These are phyloP conservation scores for Rubia occidens DNA, from an alignment of 305 asterid species.

Conservation along the genomic window DNA sequence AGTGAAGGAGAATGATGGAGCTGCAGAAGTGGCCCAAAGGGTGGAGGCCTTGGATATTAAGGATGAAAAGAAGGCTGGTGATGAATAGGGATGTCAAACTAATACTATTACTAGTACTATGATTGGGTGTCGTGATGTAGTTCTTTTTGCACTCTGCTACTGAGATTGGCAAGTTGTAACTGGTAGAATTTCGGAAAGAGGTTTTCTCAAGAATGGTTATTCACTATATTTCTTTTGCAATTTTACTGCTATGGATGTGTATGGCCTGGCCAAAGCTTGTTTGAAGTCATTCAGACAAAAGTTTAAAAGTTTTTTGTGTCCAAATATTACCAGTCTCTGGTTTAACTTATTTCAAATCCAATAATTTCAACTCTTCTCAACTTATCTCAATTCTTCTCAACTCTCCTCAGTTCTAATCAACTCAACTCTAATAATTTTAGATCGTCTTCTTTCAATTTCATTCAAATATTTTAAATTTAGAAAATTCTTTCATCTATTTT, in stretches of 20 bases:
- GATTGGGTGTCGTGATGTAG: not conserved
- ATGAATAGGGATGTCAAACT: slow-evolving; percentile 25
- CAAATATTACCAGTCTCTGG: too few relatives aligned
- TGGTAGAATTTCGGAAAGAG: slow-evolving; percentile 15
- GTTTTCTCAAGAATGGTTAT: not conserved
- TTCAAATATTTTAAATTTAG: too few relatives aligned
- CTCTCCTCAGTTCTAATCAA: too few relatives aligned
- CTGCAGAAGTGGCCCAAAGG: slow-evolving; percentile 42
- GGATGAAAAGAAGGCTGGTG: slow-evolving; percentile 30
- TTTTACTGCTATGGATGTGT: not conserved
- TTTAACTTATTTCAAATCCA: too few relatives aligned
- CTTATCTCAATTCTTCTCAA: too few relatives aligned
- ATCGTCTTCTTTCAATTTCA: too few relatives aligned
- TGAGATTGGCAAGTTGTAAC: slow-evolving; percentile 28
- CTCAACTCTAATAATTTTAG: too few relatives aligned
- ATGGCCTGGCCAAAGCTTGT: not conserved
- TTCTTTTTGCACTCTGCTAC: slow-evolving; percentile 15
- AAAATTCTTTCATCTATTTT: too few relatives aligned
- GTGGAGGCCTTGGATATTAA: slow-evolving; percentile 44
- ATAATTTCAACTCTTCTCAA: too few relatives aligned
- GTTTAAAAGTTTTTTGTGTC: too few relatives aligned
- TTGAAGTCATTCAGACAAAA: not conserved
- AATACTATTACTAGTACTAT: slow-evolving; percentile 1
- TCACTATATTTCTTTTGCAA: not conserved
- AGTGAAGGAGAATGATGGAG: slow-evolving; percentile 44